These are phyloP conservation scores for Aristolochia californica DNA, from an alignment of 164 flowering plant genomes.

Conservation along the genomic window DNA sequence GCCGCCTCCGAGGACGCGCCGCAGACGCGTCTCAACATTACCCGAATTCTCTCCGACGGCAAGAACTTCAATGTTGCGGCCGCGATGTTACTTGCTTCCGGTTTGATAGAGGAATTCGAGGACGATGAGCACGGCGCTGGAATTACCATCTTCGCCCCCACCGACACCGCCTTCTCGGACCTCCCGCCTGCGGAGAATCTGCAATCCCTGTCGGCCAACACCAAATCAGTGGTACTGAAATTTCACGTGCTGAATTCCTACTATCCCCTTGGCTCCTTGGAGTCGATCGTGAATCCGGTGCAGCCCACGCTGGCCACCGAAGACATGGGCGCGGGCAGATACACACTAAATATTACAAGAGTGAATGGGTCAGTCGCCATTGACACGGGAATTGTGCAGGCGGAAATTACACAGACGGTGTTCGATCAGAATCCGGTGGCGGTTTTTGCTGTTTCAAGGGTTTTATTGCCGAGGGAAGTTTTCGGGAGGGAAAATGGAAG, in stretches of 20 bases:
- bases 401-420: conserved; percentile 66
- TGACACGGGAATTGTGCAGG: conserved; percentile 58
- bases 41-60: conserved; percentile 47
- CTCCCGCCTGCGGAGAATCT: conserved; percentile 34
- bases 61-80: conserved; percentile 75
- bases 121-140: conserved; percentile 83
- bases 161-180: conserved; percentile 64
- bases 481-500: conserved; percentile 30
- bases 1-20: conserved; percentile 60
- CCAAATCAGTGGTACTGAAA: conserved; percentile 51
- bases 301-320: conserved; percentile 92
- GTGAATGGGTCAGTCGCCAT: conserved; percentile 73
- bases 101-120: conserved; percentile 67
- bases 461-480: conserved; percentile 65
- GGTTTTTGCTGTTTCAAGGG: conserved; percentile 68
- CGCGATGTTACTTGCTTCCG: conserved; percentile 70
- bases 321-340: conserved; percentile 68
- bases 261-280: conserved; percentile 77
- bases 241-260: conserved; percentile 83
- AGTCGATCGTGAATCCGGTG: conserved; percentile 78
- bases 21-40: conserved; percentile 54
- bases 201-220: conserved; percentile 62
- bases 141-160: conserved; percentile 73
- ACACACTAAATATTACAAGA: conserved; percentile 60
- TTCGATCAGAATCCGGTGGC: conserved; percentile 88